phyloP scores from a whole-genome alignment of 1,284 basidiomycete species.

The Neotropicomus parvogracilis region DNA sequence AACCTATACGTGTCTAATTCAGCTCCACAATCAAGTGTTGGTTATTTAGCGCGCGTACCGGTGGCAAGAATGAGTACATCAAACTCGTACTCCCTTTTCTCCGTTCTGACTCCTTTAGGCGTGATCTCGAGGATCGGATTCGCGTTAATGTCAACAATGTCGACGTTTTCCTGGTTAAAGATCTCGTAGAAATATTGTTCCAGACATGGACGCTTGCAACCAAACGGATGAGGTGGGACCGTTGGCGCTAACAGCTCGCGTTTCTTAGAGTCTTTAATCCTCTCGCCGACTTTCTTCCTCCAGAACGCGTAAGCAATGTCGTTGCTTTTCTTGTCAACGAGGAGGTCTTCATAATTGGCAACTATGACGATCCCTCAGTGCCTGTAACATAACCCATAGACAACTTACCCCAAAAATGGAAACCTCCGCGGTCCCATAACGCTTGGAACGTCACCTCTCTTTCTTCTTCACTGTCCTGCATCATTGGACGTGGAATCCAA shows the following conservation, averaged over 20 bases:
- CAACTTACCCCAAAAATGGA: constrained; percentile 16
- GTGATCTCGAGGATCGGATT: constrained; percentile 17
- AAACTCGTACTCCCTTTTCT: constrained; percentile 9
- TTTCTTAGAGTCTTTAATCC: constrained; percentile 17
- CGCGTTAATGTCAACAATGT: constrained; percentile 9
- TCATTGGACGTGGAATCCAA: constrained; percentile 11
- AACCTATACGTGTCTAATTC: constrained; percentile 5
- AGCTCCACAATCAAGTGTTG: neutral
- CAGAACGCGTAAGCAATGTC: constrained; percentile 16
- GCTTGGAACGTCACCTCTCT: constrained; percentile 6
- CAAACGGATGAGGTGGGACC: constrained; percentile 18
- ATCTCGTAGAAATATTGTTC: constrained; percentile 18
- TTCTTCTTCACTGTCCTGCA: constrained; percentile 14
- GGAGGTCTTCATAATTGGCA: constrained; percentile 16
- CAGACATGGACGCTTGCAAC: constrained; percentile 11
- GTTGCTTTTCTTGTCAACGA: constrained; percentile 1
- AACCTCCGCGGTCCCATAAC: constrained; percentile 13
- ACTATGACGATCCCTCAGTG: neutral
- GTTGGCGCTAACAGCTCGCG: constrained; percentile 14
- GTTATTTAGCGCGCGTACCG: neutral
- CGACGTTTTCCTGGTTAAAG: constrained; percentile 19
- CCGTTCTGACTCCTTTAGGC: constrained; percentile 12
- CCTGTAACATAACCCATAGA: no score
- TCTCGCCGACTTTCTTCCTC: constrained; percentile 17
- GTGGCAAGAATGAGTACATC: constrained; percentile 20